These are phyloP conservation scores for Xerocomus brunneocitrinus DNA, from an alignment of 768 basidiomycete genomes.

Conservation along the genomic window DNA sequence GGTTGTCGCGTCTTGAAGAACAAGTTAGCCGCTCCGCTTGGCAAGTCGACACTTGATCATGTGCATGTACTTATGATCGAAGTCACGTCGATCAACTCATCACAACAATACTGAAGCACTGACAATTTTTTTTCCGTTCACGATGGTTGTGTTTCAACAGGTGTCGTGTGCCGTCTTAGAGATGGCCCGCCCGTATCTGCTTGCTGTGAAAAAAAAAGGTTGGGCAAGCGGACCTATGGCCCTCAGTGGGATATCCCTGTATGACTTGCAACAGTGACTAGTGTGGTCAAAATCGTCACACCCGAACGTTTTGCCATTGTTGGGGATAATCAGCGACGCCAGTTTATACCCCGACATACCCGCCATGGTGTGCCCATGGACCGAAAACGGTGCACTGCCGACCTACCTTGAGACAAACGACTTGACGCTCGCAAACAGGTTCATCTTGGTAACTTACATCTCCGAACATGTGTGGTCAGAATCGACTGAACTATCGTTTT, in stretches of 20 bases:
- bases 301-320: not conserved
- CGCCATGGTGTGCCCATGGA: conserved; percentile 2
- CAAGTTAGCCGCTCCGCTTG: not conserved
- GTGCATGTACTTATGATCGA: not conserved
- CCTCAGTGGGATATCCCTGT: no score
- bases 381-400: not conserved
- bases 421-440: not conserved
- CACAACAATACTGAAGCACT: no score
- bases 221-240: no score
- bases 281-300: not conserved
- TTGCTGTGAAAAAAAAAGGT: no score
- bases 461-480: not conserved
- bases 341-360: not conserved
- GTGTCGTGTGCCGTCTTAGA: no score
- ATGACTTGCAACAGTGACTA: no score
- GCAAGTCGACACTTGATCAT: not conserved
- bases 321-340: not conserved
- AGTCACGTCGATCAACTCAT: not conserved
- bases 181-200: no score
- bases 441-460: not conserved
- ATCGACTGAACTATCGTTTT: not conserved
- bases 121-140: no score
- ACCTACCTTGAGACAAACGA: not conserved
- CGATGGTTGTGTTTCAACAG: no score
- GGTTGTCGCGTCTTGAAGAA: not conserved